Evolutionary conservation across 805 yeast genomes (phyloP).

Genomic region (Monosporozyma aerobia): DNA sequence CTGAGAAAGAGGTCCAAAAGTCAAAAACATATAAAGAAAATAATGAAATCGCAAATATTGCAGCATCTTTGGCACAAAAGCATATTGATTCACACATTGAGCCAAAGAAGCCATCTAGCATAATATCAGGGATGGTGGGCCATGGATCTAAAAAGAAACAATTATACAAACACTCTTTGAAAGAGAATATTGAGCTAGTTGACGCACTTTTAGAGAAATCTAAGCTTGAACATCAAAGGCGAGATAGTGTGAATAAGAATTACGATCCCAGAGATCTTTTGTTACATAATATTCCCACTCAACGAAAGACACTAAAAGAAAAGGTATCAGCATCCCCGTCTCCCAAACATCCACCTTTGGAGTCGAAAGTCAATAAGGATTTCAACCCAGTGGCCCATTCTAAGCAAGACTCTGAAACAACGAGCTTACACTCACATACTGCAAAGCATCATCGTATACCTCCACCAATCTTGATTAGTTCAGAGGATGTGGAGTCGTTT

Average conservation of each 20-base stretch:
- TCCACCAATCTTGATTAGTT: neutral
- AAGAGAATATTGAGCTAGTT: neutral
- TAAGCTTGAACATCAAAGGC: neutral
- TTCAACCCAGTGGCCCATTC: neutral
- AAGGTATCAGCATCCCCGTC: neutral
- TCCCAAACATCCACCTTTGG: neutral
- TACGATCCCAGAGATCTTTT: neutral
- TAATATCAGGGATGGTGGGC: neutral
- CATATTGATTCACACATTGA: conserved; percentile 3
- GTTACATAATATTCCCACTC: neutral
- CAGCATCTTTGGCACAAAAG: conserved; percentile 21
- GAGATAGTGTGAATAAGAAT: neutral
- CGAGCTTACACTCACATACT: neutral
- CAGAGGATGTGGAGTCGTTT: neutral
- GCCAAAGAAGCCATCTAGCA: neutral
- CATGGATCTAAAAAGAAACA: neutral
- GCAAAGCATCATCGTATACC: neutral
- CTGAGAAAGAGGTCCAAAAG: neutral
- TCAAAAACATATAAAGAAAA: neutral
- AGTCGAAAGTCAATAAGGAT: neutral
- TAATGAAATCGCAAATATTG: conserved; percentile 6
- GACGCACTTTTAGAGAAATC: neutral
- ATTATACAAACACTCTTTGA: neutral
- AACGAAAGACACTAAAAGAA: neutral
- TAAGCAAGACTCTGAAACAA: neutral